Conservation (phyloP, 495 filamentous ascomycete species). For the Podospora comata region DNA sequence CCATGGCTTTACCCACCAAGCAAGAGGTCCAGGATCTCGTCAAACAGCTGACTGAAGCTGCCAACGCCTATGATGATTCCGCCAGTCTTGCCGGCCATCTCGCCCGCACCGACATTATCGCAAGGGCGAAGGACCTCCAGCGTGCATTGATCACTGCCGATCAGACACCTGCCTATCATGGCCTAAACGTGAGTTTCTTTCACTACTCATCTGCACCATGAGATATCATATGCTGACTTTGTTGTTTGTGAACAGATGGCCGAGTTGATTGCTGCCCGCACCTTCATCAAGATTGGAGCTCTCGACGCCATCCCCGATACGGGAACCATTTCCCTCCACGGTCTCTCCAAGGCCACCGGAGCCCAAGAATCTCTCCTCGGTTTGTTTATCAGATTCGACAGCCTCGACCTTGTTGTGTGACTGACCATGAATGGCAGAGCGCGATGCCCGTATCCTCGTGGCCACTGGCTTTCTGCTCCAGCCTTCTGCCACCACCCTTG, state of each 20-base stretch:
- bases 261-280: constrained; percentile 24
- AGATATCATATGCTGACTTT: neutral
- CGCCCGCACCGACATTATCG: constrained; percentile 19
- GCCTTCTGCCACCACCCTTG: constrained; percentile 13
- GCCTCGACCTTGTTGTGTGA: too few species aligned
- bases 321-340: constrained; percentile 20
- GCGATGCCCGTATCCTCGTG: constrained; percentile 24
- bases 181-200: constrained; percentile 16
- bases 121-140: constrained; percentile 17
- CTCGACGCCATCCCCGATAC: constrained; percentile 22
- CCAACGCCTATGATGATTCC: constrained; percentile 17
- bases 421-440: constrained; percentile 20
- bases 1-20: constrained; percentile 21
- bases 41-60: constrained; percentile 7
- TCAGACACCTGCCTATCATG: constrained; percentile 24
- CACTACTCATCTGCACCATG: neutral
- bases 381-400: constrained; percentile 2
- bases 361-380: constrained; percentile 25
- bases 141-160: constrained; percentile 18
- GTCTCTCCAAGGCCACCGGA: constrained; percentile 20
- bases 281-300: constrained; percentile 25
- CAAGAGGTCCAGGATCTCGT: constrained; percentile 21
- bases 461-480: constrained; percentile 28
- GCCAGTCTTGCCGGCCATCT: constrained; percentile 21
- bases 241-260: constrained; percentile 19